phyloP scores from a whole-genome alignment of 139 green algal species.

The Chlamydomonas sp. region DNA sequence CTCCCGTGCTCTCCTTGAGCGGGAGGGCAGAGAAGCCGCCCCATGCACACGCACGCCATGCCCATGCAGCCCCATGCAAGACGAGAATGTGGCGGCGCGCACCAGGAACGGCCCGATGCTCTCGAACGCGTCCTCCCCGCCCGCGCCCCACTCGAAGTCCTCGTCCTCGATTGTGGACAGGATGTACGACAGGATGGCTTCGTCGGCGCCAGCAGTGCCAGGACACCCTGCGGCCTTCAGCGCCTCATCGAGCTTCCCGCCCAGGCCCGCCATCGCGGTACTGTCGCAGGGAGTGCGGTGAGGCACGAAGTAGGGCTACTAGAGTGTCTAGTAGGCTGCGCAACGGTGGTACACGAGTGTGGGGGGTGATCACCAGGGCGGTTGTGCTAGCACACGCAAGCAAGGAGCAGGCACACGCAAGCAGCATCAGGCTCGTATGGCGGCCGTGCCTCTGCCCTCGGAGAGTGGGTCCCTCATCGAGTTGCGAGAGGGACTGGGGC shows the following conservation, averaged over 20 bases:
- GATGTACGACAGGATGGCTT: constrained; percentile 22
- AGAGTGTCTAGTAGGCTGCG: too few relatives aligned
- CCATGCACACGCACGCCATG: too few relatives aligned
- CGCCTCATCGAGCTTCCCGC: not conserved
- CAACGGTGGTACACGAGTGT: too few relatives aligned
- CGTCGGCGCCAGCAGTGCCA: constrained; percentile 12
- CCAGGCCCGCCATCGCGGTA: too few relatives aligned
- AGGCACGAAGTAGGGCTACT: too few relatives aligned
- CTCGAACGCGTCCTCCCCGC: constrained; percentile 21
- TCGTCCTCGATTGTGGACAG: constrained; percentile 17
- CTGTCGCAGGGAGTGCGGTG: too few relatives aligned
- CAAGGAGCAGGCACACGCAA: too few relatives aligned
- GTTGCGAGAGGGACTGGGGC: not conserved
- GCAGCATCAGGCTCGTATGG: not conserved
- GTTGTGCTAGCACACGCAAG: too few relatives aligned
- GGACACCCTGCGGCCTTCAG: not conserved
- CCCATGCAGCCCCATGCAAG: constrained; percentile 2
- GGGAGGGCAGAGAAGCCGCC: too few relatives aligned
- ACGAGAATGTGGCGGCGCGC: not conserved
- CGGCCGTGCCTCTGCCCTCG: constrained; percentile 1
- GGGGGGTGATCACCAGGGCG: too few relatives aligned
- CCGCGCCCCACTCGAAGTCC: constrained; percentile 22
- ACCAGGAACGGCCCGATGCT: constrained; percentile 26
- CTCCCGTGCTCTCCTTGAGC: too few relatives aligned
- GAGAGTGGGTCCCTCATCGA: too few relatives aligned